Evolutionary conservation across 345 rosid species (phyloP).

Genomic region (Barbarea vulgaris): DNA sequence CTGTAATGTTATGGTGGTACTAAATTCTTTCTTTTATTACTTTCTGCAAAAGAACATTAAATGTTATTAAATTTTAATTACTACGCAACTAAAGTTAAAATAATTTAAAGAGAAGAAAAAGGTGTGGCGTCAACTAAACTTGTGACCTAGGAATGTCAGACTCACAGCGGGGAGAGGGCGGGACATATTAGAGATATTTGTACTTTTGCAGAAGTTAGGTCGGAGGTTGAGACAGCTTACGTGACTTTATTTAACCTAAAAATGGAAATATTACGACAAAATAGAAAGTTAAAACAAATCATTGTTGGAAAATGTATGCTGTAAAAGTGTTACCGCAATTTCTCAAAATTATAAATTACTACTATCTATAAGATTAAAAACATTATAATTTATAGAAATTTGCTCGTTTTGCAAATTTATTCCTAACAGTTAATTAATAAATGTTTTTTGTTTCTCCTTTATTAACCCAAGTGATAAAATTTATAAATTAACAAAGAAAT

Average conservation of each 20-base stretch:
- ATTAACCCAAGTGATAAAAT: background rate
- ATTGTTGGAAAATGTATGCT: background rate
- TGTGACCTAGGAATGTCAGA: conserved; percentile 33
- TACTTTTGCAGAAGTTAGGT: conserved; percentile 33
- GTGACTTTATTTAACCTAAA: conserved; percentile 23
- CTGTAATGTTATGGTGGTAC: background rate
- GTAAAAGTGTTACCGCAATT: background rate
- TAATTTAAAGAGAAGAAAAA: background rate
- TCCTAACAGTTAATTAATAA: too few relatives aligned
- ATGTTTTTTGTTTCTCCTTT: background rate
- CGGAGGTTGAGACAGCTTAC: conserved; percentile 30
- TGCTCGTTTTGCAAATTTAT: background rate
- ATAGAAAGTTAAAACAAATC: background rate
- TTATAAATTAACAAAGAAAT: background rate
- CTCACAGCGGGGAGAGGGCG: conserved; percentile 3
- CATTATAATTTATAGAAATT: background rate
- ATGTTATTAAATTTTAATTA: background rate
- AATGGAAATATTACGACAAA: background rate
- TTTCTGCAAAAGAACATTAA: conserved; percentile 15
- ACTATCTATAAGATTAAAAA: background rate
- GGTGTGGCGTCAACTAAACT: conserved; percentile 30
- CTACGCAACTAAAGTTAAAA: background rate
- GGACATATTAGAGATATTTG: conserved; percentile 5
- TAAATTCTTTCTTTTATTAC: conserved; percentile 20
- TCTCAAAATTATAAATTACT: background rate